phyloP scores from a whole-genome alignment of 1,139 yeast genomes.

The Blastobotrys buckinghamii region DNA sequence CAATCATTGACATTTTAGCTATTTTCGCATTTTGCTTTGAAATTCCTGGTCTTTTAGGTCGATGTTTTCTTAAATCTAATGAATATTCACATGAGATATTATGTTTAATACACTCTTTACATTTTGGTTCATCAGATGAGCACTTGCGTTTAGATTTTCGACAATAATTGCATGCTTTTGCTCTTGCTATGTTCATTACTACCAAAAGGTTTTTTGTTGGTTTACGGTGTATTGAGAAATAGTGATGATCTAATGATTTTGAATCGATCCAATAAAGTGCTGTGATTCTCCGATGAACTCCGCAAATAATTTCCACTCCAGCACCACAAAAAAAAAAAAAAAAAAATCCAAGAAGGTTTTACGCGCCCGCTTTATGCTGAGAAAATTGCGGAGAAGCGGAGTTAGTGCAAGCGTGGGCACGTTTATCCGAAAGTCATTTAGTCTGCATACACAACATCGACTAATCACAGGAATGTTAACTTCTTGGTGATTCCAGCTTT shows the following conservation, averaged over 20 bases:
- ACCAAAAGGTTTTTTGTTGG: no score
- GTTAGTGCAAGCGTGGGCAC: no score
- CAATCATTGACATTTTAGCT: neutral
- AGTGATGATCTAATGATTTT: neutral
- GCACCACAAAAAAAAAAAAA: no score
- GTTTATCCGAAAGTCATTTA: no score
- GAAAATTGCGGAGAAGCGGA: no score
- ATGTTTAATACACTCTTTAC: constrained; percentile 13
- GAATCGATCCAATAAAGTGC: neutral
- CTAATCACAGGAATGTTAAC: no score
- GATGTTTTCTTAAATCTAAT: constrained; percentile 11
- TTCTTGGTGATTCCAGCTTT: no score
- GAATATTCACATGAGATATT: constrained; percentile 13
- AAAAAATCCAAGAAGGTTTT: no score
- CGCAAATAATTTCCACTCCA: no score
- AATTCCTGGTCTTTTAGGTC: neutral
- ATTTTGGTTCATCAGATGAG: constrained; percentile 13
- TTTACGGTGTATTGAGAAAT: no score
- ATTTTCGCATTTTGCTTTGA: neutral
- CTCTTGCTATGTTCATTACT: neutral
- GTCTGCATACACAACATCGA: no score
- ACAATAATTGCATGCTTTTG: constrained; percentile 16
- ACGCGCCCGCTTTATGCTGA: no score
- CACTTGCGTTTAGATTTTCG: constrained; percentile 11
- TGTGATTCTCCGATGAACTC: neutral